These are phyloP conservation scores for Coniferiporia weirii DNA, from an alignment of 1,284 basidiomycete genomes.

Conservation along the genomic window DNA sequence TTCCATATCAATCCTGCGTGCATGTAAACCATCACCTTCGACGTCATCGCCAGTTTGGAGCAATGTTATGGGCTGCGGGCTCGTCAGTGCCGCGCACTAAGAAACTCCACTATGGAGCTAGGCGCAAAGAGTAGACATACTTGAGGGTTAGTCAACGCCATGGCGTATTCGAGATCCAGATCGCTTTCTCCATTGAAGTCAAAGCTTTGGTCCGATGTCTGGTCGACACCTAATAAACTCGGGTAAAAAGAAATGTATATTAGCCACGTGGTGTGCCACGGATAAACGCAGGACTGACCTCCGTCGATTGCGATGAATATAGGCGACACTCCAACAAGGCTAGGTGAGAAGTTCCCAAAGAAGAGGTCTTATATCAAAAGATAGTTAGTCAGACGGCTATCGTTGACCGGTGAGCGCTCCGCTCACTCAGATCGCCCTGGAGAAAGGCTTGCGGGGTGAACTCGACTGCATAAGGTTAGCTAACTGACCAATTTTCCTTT, in stretches of 20 bases:
- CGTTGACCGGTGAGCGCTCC: slow-evolving; percentile 25
- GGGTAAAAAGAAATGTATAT: neutral
- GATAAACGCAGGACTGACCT: slow-evolving; percentile 25
- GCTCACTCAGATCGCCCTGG: slow-evolving; percentile 37
- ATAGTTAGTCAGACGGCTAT: too few relatives aligned
- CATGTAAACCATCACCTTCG: slow-evolving; percentile 26
- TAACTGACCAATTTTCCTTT: neutral
- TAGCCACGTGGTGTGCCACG: neutral
- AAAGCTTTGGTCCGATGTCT: slow-evolving; percentile 32
- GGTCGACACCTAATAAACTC: slow-evolving; percentile 28
- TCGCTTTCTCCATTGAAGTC: slow-evolving; percentile 48
- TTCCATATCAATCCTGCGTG: neutral
- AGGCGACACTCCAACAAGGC: slow-evolving; percentile 33
- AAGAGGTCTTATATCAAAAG: slow-evolving; percentile 9
- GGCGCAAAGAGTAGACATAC: neutral
- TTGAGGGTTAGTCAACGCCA: slow-evolving; percentile 40
- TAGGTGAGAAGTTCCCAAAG: slow-evolving; percentile 32
- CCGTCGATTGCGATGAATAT: slow-evolving; percentile 39
- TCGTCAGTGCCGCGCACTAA: slow-evolving; percentile 22
- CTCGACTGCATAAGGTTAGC: slow-evolving; percentile 33
- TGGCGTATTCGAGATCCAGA: slow-evolving; percentile 49
- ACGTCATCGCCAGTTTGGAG: slow-evolving; percentile 45
- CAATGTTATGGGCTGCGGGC: slow-evolving; percentile 37
- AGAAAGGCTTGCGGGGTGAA: slow-evolving; percentile 45
- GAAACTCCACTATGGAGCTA: neutral